These are phyloP conservation scores for Penicillium sp. DNA, from an alignment of 2,329 filamentous ascomycete genomes.

Conservation along the genomic window DNA sequence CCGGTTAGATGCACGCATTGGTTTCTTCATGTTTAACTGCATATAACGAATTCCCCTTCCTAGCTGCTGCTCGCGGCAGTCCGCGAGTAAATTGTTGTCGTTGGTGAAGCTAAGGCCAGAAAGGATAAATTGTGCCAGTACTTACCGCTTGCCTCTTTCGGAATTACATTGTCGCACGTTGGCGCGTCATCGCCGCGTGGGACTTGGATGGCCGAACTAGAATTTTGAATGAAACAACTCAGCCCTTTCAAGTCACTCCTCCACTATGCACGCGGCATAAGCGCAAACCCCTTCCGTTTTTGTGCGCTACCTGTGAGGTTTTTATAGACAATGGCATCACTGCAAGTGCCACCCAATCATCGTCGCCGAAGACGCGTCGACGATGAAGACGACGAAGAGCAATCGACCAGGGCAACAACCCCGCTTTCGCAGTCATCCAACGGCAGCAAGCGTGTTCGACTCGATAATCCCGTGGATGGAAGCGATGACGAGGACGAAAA, in stretches of 20 bases:
- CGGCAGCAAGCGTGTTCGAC: slow-evolving; percentile 30
- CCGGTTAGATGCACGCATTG: slow-evolving; percentile 21
- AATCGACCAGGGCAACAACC: slow-evolving; percentile 16
- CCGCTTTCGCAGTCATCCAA: slow-evolving; percentile 24
- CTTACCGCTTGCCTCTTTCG: slow-evolving; percentile 4
- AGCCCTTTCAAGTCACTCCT: background rate
- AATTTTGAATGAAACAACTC: background rate
- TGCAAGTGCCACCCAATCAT: slow-evolving; percentile 1
- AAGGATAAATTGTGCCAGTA: slow-evolving; percentile 16
- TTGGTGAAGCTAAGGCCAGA: background rate
- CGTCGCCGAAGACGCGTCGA: slow-evolving; percentile 26
- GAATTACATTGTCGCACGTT: background rate
- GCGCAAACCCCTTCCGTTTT: background rate
- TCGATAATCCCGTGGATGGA: slow-evolving; percentile 22
- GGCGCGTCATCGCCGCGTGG: slow-evolving; percentile 11
- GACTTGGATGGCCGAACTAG: background rate
- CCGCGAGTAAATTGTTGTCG: background rate
- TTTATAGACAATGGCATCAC: slow-evolving; percentile 3
- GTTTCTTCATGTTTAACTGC: background rate
- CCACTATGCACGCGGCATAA: background rate
- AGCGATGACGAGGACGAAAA: slow-evolving; percentile 20
- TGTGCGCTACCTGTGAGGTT: background rate
- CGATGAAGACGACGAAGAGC: slow-evolving; percentile 24
- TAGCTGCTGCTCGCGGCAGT: background rate
- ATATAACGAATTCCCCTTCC: background rate